Base-by-base conservation (phyloP, 2,329 filamentous ascomycete species). In the Chrysoporthe puriensis region DNA sequence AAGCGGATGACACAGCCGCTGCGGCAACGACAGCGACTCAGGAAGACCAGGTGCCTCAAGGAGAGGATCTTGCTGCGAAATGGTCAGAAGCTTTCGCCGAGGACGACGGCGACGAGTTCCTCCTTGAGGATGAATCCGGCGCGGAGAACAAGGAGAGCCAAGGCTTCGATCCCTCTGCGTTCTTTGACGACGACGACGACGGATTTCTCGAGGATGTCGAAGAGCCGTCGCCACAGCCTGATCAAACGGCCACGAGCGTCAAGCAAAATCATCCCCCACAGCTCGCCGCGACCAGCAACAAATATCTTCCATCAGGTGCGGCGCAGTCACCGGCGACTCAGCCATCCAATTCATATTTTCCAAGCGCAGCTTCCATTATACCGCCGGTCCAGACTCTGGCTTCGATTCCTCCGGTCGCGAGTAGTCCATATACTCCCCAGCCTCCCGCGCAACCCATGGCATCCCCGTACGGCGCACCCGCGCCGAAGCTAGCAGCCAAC, bases 31-130 rank as follows among this genome's bases (percentile, higher is more conserved):
- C 73, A 62, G 70, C 71, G 16, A 66, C 70, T 50, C 71, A 74
- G 48, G 68, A 69, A 26, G 70, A 73, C n/a, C 68, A 73, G 56
- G 63, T 68, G 71, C 54, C 62, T 70, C 72, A 73, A 5, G 81
- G 85, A 7, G 86, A 90, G 54, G 91, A 95, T 74, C 78, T 96
- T 52, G 90, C 91, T 58, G 91, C 91, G 21, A 90, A 93, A 72
- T 97, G 95, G 92, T 88, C 93, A 71, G 91, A 92, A 59, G 92
- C 93, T 56, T 87, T 97, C 73, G 92, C 82, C 16, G 91, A 92
- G 61, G 91, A 94, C 71, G 88, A 93, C 69, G 83, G 88, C 60
- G 89, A 89, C 34, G 83, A 84, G 34, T 85, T 89, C 54, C 82
- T 92, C 14, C 77, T 89, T 2, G 86, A 68, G 43, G 68, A 88